These are phyloP conservation scores for Strobilomyces dryophilus DNA, from an alignment of 768 basidiomycete genomes.

Conservation along the genomic window DNA sequence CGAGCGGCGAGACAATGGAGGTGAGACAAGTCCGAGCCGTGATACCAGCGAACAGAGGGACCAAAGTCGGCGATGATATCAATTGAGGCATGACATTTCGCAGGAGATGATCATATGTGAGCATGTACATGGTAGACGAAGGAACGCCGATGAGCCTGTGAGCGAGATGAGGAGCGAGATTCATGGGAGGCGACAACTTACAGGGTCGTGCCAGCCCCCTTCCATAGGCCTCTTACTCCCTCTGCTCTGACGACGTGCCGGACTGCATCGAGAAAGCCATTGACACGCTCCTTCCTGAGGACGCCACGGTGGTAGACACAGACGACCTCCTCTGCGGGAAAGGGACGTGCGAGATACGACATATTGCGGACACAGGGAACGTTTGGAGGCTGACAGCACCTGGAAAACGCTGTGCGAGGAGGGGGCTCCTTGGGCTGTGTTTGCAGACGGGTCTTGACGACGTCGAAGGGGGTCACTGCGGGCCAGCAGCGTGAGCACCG, in stretches of 20 bases:
- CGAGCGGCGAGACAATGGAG: constrained; percentile 79
- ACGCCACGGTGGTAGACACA: constrained; percentile 78
- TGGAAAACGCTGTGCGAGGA: constrained; percentile 48
- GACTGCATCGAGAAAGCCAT: constrained; percentile 84
- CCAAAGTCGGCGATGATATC: constrained; percentile 46
- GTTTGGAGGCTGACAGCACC: constrained; percentile 65
- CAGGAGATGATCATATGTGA: constrained; percentile 88
- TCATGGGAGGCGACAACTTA: constrained; percentile 35
- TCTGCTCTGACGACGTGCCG: constrained; percentile 76
- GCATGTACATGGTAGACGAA: constrained; percentile 89
- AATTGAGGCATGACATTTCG: constrained; percentile 58
- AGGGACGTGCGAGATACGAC: constrained; percentile 64
- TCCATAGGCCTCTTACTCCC: constrained; percentile 87
- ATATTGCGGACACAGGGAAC: constrained; percentile 65
- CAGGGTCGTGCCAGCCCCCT: constrained; percentile 90
- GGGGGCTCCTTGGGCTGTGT: constrained; percentile 69
- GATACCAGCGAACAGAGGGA: constrained; percentile 80
- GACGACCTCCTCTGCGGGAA: constrained; percentile 60
- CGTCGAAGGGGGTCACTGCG: constrained; percentile 98
- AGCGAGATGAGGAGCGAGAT: constrained; percentile 7
- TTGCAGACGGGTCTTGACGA: constrained; percentile 94
- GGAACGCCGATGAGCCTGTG: constrained; percentile 85
- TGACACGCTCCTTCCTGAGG: constrained; percentile 67
- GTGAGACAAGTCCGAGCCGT: constrained; percentile 78
- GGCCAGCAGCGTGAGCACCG: constrained; percentile 4